Base-by-base conservation (phyloP, 2,329 filamentous ascomycete genomes). In the Lojkania enalia region DNA sequence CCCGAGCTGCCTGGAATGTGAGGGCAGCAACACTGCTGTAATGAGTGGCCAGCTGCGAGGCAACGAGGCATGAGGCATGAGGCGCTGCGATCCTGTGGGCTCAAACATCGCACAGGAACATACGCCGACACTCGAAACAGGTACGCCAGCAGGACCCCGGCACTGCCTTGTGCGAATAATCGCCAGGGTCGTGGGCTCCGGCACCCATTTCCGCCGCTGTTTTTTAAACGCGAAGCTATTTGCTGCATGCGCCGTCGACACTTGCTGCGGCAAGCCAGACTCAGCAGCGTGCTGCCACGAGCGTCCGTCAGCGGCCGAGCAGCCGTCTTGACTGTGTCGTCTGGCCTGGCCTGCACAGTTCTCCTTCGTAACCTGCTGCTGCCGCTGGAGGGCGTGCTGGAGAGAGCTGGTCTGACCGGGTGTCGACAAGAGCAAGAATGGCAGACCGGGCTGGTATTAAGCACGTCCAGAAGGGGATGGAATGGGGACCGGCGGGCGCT, bases 211-310 rank as follows among this genome's bases (percentile, higher is more conserved):
- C 58, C 58, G 58, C 55, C 44, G 47, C 51, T 45, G 55, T 60
- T 61, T 60, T 63, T 54, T 59, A 61, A 58, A 63, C 63, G 60
- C 58, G 57, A 42, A 55, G 53, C 54, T 48, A 63, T 64, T 62
- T 60, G 61, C 54, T 60, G 37, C 11, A 15, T 15, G 31, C 13
- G 20, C 36, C 29, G 13, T 5, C 20, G 5, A 19, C 36, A 5
- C 9, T 19, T 20, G 15, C 33, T 15, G n/a, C 36, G 7, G n/a
- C 18, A 15, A 21, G 5, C 20, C 7, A 23, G 21, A 5, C 36
- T 12, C 9, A 23, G 36, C 20, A 23, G 20, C 13, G 16, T 15
- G 19, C 16, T 59, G 58, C 59, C 61, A 62, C 58, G 57, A 56
- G 58, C 33, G 15, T 36, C 33, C 16, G 33, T 36, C 33, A 36